Percentiles rank a stretch among this genome's conserved stretches.
Conservation (phyloP, 805 yeast genomes). For the Yamadazyma ubonensis region DNA sequence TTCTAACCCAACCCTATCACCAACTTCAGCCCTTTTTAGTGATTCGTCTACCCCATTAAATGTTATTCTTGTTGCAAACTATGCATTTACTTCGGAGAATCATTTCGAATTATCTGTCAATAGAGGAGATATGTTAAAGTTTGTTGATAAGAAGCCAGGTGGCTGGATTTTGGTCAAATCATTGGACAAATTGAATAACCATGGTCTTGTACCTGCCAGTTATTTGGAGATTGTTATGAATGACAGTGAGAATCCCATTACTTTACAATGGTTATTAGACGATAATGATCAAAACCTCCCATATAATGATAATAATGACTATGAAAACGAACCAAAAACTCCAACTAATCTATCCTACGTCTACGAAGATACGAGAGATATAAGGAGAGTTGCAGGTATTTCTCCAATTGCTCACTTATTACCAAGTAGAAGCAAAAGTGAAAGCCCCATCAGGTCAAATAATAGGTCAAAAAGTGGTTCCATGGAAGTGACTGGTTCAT, state of each 20-base stretch:
- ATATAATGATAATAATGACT: background rate
- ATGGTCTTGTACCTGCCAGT: constrained; percentile 54
- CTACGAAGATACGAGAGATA: background rate
- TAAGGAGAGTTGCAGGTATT: background rate
- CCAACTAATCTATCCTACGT: background rate
- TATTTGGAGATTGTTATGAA: constrained; percentile 48
- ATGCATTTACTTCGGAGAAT: constrained; percentile 44
- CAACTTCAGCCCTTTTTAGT: background rate
- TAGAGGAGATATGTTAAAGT: constrained; percentile 53
- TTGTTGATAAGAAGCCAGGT: constrained; percentile 46
- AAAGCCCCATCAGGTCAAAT: background rate
- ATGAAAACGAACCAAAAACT: background rate
- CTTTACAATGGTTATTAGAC: constrained; percentile 31
- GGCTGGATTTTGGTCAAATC: constrained; percentile 60
- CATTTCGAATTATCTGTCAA: constrained; percentile 44
- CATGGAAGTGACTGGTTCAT: too few relatives aligned
- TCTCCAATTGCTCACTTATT: too few relatives aligned
- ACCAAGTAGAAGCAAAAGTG: too few relatives aligned
- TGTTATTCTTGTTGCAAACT: constrained; percentile 47
- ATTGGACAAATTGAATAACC: constrained; percentile 43
- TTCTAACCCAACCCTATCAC: constrained; percentile 1
- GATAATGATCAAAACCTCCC: background rate
- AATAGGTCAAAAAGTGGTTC: background rate
- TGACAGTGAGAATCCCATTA: constrained; percentile 38
- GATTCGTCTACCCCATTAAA: constrained; percentile 18